These are phyloP conservation scores for Arthrobotrys sinensis DNA, from an alignment of 2,329 filamentous ascomycete genomes.

Conservation along the genomic window DNA sequence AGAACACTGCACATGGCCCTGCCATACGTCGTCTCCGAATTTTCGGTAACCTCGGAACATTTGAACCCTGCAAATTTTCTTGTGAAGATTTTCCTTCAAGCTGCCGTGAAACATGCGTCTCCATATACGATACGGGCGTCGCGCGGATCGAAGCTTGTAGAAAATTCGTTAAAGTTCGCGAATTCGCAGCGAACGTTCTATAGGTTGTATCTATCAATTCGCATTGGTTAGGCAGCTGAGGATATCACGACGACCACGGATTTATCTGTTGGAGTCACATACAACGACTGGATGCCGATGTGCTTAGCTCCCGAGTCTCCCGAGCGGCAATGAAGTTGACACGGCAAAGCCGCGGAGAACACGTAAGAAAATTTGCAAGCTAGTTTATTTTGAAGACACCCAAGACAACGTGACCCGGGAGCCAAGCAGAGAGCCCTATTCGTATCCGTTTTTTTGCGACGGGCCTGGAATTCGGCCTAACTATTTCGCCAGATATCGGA, in stretches of 20 bases:
- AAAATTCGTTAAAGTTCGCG: slow-evolving; percentile 22
- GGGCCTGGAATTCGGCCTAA: slow-evolving; percentile 40
- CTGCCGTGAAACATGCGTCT: slow-evolving; percentile 24
- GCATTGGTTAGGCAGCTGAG: slow-evolving; percentile 12
- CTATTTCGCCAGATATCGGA: slow-evolving; percentile 30
- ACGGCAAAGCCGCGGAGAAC: slow-evolving; percentile 41
- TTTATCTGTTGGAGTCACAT: slow-evolving; percentile 7
- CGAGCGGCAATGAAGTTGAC: background rate
- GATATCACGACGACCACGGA: background rate
- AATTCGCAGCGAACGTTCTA: slow-evolving; percentile 27
- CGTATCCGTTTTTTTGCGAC: background rate
- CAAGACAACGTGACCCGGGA: slow-evolving; percentile 22
- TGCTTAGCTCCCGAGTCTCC: background rate
- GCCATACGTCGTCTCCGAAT: slow-evolving; percentile 58
- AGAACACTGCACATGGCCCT: slow-evolving; percentile 32
- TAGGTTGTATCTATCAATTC: background rate
- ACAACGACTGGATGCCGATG: background rate
- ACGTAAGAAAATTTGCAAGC: slow-evolving; percentile 32
- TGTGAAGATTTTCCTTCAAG: slow-evolving; percentile 31
- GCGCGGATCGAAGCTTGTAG: slow-evolving; percentile 30
- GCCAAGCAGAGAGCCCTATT: slow-evolving; percentile 28
- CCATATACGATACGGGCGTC: slow-evolving; percentile 6
- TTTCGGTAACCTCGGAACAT: slow-evolving; percentile 58
- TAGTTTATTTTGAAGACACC: background rate
- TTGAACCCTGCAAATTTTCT: slow-evolving; percentile 38